Evolutionary conservation across 2,329 filamentous ascomycete genomes (phyloP), one percentile per base, ranked within the genome.

Genomic region (Fusarium tuaranense): DNA sequence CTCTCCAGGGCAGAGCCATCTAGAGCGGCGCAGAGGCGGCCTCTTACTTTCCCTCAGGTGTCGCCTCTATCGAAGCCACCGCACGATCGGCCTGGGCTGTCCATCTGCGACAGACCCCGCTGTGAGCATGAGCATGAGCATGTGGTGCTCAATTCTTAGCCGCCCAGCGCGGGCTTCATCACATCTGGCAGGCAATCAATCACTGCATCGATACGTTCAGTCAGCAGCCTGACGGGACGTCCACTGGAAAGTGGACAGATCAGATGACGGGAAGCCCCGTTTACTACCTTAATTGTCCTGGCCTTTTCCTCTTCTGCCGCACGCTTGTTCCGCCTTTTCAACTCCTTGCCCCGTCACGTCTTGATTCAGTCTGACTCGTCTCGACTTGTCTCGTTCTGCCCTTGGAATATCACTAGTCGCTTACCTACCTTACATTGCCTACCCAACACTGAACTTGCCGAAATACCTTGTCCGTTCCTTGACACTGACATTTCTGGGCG

Each of bases 111-210:
- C 34, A 22, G 41, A 8, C 70, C 66, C 74, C 69, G 59, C 69
- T 57, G 44, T 63, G 48, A 65, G 70, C 76, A 34, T 34, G 48
- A 65, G 70, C 76, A 34, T 34, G 41, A 46, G 41, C 41, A 77
- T 70, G 73, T 75, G 48, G 55, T 48, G 73, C 67, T 69, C 32
- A 53, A 39, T 65, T 71, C 71, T 67, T 78, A 78, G 74, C 76
- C 76, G 76, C 76, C 76, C 76, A 73, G 67, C 64, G 53, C 34
- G 69, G 60, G 38, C 73, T 78, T 74, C 58, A 73, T 78, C 76
- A 78, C 76, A 78, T 75, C 67, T 65, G 68, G 62, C 57, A 57
- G 27, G 48, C 48, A 32, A 53, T 53, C 48, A 53, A 53, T 53
- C 48, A 53, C 4, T 20, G 18, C 32, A 59, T 60, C 66, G 32